Base-by-base conservation (phyloP, 129 eudicot genomes). In the Flaveria ramosissima region DNA sequence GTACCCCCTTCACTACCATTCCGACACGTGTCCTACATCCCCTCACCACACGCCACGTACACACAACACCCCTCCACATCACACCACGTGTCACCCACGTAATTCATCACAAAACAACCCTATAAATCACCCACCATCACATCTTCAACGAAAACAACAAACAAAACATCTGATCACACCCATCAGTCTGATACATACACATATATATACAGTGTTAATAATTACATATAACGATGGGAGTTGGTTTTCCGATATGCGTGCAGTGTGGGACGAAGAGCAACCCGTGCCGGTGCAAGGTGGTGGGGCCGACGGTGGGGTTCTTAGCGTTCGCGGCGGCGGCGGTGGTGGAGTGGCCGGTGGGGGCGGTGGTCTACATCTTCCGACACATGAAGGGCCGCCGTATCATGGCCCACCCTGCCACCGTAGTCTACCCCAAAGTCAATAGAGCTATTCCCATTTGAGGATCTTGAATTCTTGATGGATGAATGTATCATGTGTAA, bases 211-310 rank as follows among this genome's bases (percentile, higher is more conserved):
- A 30, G 36, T 27, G 32, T 27, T 27, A 2, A 26, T 26, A 4
- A 3, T 3, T 27, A 27, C 36, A 30, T 30, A 30, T 27, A 27
- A 36, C 7, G 41, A 77, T 73, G 81, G 78, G 12, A 30, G 50
- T 65, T 19, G 90, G 96, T 53, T 32, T 87, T 26, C 96, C 96
- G 23, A 26, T 82, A 45, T 91, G 94, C 27, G 83, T 88, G 73
- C 81, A 86, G 82, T 88, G 97, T 32, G 97, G 97, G 53, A 89
- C 89, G 0, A 47, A 39, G 51, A 87, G 91, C 79, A 92, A 92
- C 83, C 97, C 93, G 0, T 92, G 97, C 80, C 65, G 97, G 83
- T 89, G 96, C 86, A 89, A 89, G 83, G 96, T 92, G 76, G 88
- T 92, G 65, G 97, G 97, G 3, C 97, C 96, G 15, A 92, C 96